Percentiles rank a stretch among this genome's conserved stretches.
Conservation (phyloP, 2,329 filamentous ascomycete species). For the Diplocarpon rosae region DNA sequence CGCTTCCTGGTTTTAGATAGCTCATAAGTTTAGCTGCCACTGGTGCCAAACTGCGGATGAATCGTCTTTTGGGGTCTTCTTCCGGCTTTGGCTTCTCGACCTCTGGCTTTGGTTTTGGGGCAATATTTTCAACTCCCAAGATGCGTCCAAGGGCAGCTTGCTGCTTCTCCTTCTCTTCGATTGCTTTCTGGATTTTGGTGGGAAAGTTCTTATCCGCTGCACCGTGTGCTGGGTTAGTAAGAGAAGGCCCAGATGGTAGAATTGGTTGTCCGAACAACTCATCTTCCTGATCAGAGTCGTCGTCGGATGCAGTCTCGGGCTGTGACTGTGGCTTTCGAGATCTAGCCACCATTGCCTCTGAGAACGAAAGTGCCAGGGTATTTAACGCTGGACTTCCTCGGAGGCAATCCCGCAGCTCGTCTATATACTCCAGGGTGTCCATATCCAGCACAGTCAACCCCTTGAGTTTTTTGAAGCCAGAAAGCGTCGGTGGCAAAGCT, state of each 20-base stretch:
- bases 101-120: constrained; percentile 3
- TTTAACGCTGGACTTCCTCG: constrained; percentile 42
- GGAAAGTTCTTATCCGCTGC: constrained; percentile 30
- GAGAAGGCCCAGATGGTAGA: constrained; percentile 21
- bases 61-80: constrained; percentile 27
- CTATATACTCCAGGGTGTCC: constrained; percentile 43
- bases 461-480: constrained; percentile 44
- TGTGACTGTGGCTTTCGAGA: constrained; percentile 32
- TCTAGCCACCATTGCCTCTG: constrained; percentile 37
- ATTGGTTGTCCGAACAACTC: constrained; percentile 37
- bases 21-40: constrained; percentile 33
- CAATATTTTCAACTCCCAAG: constrained; percentile 36
- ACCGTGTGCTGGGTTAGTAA: constrained; percentile 12
- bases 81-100: constrained; percentile 4
- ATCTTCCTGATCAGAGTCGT: constrained; percentile 44
- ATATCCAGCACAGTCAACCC: constrained; percentile 48
- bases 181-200: constrained; percentile 36
- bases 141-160: constrained; percentile 42
- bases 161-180: constrained; percentile 43
- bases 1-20: constrained; percentile 29
- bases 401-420: constrained; percentile 45
- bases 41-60: constrained; percentile 31
- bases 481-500: constrained; percentile 37
- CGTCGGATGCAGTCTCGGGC: constrained; percentile 31
- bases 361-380: constrained; percentile 48